phyloP scores from a whole-genome alignment of 73 alveolate species.

The Breviolum minutum region DNA sequence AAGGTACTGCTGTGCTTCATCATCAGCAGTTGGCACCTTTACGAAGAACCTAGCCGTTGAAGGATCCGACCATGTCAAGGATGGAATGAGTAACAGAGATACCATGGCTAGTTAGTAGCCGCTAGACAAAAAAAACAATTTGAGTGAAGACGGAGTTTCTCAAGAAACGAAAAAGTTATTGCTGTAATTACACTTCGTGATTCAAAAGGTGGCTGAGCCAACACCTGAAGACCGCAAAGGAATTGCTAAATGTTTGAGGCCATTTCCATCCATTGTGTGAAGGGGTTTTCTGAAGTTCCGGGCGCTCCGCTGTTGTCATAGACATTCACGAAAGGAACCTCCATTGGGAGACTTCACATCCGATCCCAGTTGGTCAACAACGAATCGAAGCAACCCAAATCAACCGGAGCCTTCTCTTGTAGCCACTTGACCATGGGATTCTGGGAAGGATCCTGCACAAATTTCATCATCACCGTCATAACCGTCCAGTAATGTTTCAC shows the following conservation, averaged over 20 bases:
- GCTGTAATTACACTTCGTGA: too few relatives aligned
- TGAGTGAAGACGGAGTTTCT: too few relatives aligned
- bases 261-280: neutral
- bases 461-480: neutral
- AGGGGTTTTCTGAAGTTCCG: neutral
- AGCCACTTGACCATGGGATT: constrained; percentile 94
- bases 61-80: neutral
- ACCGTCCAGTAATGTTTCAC: too few relatives aligned
- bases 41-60: constrained; percentile 50
- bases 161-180: too few relatives aligned
- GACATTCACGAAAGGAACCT: constrained; percentile 87
- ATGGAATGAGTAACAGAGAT: neutral
- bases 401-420: constrained; percentile 55
- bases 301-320: constrained; percentile 82
- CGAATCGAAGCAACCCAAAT: neutral
- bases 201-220: too few relatives aligned
- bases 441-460: constrained; percentile 65
- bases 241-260: neutral
- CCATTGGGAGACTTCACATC: neutral
- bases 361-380: neutral
- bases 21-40: constrained; percentile 21
- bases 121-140: too few relatives aligned
- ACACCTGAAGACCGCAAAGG: too few relatives aligned
- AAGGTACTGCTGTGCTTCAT: neutral
- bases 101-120: too few relatives aligned